Base-by-base conservation (phyloP, 2,329 filamentous ascomycete species). In the Cladosporium halotolerans region DNA sequence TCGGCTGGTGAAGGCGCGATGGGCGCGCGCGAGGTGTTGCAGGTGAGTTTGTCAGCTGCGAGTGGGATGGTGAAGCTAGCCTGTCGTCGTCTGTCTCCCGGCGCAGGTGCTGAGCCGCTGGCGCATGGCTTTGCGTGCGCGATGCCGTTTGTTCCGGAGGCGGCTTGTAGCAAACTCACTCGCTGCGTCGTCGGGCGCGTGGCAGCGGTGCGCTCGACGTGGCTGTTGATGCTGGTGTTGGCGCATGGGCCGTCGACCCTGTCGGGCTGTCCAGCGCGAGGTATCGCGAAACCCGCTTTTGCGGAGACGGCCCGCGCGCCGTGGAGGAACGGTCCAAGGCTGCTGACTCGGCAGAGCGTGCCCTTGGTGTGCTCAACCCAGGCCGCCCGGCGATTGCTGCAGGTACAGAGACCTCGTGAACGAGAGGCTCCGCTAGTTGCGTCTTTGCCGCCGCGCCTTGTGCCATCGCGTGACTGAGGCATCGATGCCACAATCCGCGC, bases 21-120 rank as follows among this genome's bases (percentile, higher is more conserved):
- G 18, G n/a, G 13, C 14, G 40, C 39, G 48, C 14, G 16, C 36
- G 11, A 4, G 39, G 39, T 51, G 47, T 28, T 50, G 31, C 48
- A 62, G 61, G 48, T 32, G 63, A 11, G 62, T 57, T 38, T 62
- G 62, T 16, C 62, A 61, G 62, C 44, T 62, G 28, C 64, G 61
- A 28, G 23, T 33, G 40, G 39, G 38, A 11, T 44, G 48, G 40
- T 31, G 16, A 44, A 40, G 40, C 48, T 51, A 51, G 48, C 16
- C 39, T 36, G 36, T 9, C 16, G 33, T 44, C 11, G 40, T 14
- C 13, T 44, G 48, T 44, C 16, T 51, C 33, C 32, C 48, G 40
- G 48, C 48, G 48, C 48, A 38, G 32, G 40, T 44, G 48, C 48
- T 38, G 48, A 36, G 32, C 48, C 36, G 48, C 40, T 43, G 31